Evolutionary conservation across 2,329 filamentous ascomycete species (phyloP).

Genomic region (Venturia pyrina): DNA sequence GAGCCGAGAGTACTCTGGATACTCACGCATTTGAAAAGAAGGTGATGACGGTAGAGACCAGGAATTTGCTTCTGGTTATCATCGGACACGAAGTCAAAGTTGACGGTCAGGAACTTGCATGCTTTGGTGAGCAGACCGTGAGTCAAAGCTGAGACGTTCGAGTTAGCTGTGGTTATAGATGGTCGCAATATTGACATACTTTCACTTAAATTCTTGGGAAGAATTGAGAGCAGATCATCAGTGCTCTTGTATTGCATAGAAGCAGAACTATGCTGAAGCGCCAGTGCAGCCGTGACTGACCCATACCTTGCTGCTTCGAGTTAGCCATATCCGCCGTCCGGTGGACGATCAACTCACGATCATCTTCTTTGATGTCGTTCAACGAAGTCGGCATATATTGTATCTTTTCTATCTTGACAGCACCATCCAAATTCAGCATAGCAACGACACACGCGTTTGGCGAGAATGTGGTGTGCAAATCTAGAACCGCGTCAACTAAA

Average conservation of each 20-base stretch:
- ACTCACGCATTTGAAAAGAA: constrained; percentile 64
- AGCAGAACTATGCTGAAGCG: constrained; percentile 32
- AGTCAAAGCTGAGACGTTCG: constrained; percentile 21
- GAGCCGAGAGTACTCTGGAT: constrained; percentile 72
- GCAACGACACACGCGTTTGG: constrained; percentile 38
- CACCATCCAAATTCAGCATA: constrained; percentile 33
- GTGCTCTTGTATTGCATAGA: constrained; percentile 35
- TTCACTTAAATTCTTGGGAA: constrained; percentile 22
- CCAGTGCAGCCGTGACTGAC: constrained; percentile 31
- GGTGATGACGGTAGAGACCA: constrained; percentile 46
- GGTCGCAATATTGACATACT: background rate
- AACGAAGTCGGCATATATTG: constrained; percentile 28
- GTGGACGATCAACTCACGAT: constrained; percentile 14
- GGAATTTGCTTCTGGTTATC: constrained; percentile 45
- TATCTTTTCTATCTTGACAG: constrained; percentile 31
- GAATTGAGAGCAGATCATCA: constrained; percentile 38
- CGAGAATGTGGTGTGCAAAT: constrained; percentile 35
- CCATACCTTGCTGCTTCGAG: constrained; percentile 20
- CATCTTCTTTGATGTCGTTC: constrained; percentile 13
- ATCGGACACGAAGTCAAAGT: constrained; percentile 75
- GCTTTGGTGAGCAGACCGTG: constrained; percentile 52
- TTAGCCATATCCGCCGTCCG: background rate
- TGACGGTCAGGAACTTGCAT: constrained; percentile 37
- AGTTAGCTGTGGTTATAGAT: constrained; percentile 6
- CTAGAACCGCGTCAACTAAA: constrained; percentile 14